Conservation (phyloP, 2,329 filamentous ascomycete species). For the Microdochium trichocladiopsis region DNA sequence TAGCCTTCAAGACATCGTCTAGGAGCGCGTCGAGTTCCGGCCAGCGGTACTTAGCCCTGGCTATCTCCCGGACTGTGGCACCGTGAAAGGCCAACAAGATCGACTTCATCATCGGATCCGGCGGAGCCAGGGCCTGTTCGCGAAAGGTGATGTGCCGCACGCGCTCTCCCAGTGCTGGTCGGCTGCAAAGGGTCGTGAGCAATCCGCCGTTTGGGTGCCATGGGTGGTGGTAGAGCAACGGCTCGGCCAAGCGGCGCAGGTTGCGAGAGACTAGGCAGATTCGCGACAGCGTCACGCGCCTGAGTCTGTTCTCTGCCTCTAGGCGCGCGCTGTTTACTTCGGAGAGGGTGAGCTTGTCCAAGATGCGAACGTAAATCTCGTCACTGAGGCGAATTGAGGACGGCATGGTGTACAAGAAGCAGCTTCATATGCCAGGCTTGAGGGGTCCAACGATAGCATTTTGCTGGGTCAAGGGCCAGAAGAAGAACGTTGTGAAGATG, state of each 20-base stretch:
- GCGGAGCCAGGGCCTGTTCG: neutral
- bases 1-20: neutral
- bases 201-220: neutral
- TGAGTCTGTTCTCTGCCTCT: neutral
- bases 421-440: neutral
- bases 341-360: neutral
- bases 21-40: neutral
- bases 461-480: neutral
- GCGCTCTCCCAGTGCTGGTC: neutral
- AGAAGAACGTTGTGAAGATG: neutral
- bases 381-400: neutral
- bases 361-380: neutral
- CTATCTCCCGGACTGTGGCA: neutral
- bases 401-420: neutral
- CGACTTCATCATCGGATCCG: neutral
- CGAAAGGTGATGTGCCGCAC: neutral
- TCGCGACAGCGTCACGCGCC: neutral
- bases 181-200: neutral
- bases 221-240: neutral
- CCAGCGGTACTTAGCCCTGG: neutral
- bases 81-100: neutral
- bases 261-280: neutral
- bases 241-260: neutral
- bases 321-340: neutral
- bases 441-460: neutral